phyloP scores from a whole-genome alignment of 2,329 filamentous ascomycete species.

The Pseudonectria buxi region DNA sequence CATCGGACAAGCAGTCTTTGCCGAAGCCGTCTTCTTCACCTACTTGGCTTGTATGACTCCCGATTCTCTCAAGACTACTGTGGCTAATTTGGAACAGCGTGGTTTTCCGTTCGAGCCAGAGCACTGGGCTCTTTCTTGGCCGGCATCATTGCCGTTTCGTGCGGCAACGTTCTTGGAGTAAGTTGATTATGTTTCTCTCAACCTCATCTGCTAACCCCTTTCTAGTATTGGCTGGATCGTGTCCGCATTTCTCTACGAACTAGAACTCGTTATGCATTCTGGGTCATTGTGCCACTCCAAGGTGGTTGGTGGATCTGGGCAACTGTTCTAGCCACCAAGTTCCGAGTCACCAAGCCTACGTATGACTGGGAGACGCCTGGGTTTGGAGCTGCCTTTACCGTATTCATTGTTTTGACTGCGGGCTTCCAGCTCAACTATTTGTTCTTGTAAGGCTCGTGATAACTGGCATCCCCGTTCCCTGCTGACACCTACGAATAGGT shows the following conservation, averaged over 20 bases:
- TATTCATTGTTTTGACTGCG: conserved; percentile 60
- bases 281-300: conserved; percentile 47
- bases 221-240: conserved; percentile 51
- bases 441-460: conserved; percentile 45
- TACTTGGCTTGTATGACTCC: conserved; percentile 38
- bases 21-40: conserved; percentile 67
- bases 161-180: conserved; percentile 59
- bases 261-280: conserved; percentile 50
- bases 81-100: conserved; percentile 34
- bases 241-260: conserved; percentile 45
- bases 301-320: conserved; percentile 70
- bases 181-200: conserved; percentile 19
- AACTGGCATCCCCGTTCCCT: rapidly evolving
- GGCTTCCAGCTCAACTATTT: conserved; percentile 71
- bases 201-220: not conserved
- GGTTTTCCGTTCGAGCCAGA: conserved; percentile 63
- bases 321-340: conserved; percentile 57
- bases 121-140: conserved; percentile 66
- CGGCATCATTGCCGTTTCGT: conserved; percentile 58
- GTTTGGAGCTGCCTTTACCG: conserved; percentile 59
- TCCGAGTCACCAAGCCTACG: conserved; percentile 46
- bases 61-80: rapidly evolving
- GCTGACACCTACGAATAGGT: conserved; percentile 32
- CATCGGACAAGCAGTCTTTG: conserved; percentile 64
- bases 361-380: conserved; percentile 60